These are phyloP conservation scores for Colletotrichum sp. DNA, from an alignment of 2,329 filamentous ascomycete species.

Conservation along the genomic window DNA sequence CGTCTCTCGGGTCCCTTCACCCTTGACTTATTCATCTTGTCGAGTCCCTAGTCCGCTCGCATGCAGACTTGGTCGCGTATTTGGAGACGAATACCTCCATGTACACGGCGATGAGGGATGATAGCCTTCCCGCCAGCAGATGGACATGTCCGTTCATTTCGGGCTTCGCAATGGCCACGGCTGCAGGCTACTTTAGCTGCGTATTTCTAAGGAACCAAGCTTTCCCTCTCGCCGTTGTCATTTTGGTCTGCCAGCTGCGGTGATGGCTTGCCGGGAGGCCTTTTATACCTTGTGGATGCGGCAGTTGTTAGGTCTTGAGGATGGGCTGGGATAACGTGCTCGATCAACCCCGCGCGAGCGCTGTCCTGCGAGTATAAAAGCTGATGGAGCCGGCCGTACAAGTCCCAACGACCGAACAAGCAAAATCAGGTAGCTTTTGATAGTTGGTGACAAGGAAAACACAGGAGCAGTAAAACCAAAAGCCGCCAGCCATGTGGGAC, in stretches of 20 bases:
- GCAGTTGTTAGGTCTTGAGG: no score
- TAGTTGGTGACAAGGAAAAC: accelerated
- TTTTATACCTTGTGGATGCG: no score
- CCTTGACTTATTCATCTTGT: neutral
- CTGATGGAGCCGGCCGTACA: neutral
- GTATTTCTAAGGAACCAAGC: no score
- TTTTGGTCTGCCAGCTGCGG: neutral
- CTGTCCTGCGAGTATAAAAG: neutral
- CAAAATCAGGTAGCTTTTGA: neutral
- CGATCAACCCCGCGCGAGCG: neutral
- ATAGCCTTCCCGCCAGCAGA: neutral
- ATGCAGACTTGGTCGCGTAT: neutral
- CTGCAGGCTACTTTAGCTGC: no score
- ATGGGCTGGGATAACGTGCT: neutral
- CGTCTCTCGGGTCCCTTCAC: neutral
- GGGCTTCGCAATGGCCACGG: no score
- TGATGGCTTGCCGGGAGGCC: neutral
- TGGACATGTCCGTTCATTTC: accelerated
- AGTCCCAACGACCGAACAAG: neutral
- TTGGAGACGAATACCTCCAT: neutral
- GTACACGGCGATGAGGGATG: neutral
- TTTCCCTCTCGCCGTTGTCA: no score
- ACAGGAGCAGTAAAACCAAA: neutral
- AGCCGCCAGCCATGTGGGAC: no score
- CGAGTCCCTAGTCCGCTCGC: neutral